Conservation (phyloP, 176 grass and related monocot species). For the Musa acuminata region DNA sequence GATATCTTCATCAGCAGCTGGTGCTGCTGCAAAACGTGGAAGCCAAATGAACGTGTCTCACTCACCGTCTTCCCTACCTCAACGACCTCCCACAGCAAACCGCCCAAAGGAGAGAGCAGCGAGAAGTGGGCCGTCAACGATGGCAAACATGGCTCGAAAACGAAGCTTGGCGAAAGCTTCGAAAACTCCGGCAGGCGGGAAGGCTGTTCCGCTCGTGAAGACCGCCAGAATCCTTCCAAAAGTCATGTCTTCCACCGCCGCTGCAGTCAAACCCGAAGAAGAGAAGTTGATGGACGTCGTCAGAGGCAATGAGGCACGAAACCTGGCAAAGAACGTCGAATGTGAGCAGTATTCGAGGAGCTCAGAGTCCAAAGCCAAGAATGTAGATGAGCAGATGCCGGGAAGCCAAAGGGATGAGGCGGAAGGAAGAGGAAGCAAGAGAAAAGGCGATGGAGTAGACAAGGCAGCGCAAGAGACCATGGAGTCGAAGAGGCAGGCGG, state of each 20-base stretch:
- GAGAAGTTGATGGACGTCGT: not conserved
- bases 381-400: too few species aligned
- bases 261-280: not conserved
- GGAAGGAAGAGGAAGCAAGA: not conserved
- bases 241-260: not conserved
- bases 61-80: not conserved
- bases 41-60: too few species aligned
- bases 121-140: not conserved
- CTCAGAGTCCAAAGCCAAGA: not conserved
- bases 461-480: not conserved
- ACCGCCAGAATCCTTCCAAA: not conserved
- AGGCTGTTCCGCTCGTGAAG: not conserved
- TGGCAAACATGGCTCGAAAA: not conserved
- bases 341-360: not conserved
- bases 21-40: not conserved
- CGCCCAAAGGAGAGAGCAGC: not conserved
- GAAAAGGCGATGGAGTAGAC: too few species aligned
- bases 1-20: not conserved
- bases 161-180: not conserved
- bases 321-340: not conserved
- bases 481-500: not conserved
- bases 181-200: not conserved
- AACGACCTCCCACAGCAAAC: not conserved
- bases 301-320: not conserved
- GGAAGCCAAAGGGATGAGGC: not conserved